phyloP scores from a whole-genome alignment of 176 grass and related monocot genomes.

The Oryza glaberrima region DNA sequence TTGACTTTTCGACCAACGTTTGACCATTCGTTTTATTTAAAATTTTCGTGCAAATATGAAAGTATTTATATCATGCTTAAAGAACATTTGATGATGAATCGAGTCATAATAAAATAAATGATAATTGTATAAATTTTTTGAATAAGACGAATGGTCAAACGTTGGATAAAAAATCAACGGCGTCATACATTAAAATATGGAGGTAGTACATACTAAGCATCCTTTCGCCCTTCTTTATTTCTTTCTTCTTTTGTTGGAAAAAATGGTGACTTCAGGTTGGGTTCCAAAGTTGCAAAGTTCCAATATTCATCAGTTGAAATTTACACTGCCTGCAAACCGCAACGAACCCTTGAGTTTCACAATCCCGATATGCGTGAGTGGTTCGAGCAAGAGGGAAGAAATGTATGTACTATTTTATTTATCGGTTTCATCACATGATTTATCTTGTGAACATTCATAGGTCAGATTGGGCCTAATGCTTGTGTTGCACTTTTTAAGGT shows the following conservation, averaged over 20 bases:
- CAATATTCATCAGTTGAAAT: conserved; percentile 82
- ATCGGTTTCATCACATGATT: conserved; percentile 10
- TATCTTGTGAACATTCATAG: conserved; percentile 5
- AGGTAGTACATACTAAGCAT: not conserved
- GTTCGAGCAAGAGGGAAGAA: conserved; percentile 63
- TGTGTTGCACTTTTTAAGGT: conserved; percentile 60
- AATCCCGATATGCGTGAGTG: conserved; percentile 62
- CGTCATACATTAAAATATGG: too few species aligned
- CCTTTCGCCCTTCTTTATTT: not conserved
- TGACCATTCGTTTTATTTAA: too few species aligned
- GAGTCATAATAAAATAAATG: too few species aligned
- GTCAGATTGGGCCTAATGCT: conserved; percentile 4
- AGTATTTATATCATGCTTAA: too few species aligned
- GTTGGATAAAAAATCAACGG: too few species aligned
- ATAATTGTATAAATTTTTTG: too few species aligned
- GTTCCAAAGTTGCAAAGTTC: conserved; percentile 87
- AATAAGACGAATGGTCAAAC: too few species aligned
- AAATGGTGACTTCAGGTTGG: conserved; percentile 63
- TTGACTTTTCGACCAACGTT: too few species aligned
- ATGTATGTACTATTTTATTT: conserved; percentile 53
- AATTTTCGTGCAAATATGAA: too few species aligned
- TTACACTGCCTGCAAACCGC: conserved; percentile 77
- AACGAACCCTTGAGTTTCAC: conserved; percentile 67
- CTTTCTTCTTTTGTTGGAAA: not conserved
- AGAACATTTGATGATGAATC: too few species aligned